Evolutionary conservation across 2,329 filamentous ascomycete species (phyloP), one percentile per base, ranked within the genome.

Genomic region (Fusarium camptoceras): DNA sequence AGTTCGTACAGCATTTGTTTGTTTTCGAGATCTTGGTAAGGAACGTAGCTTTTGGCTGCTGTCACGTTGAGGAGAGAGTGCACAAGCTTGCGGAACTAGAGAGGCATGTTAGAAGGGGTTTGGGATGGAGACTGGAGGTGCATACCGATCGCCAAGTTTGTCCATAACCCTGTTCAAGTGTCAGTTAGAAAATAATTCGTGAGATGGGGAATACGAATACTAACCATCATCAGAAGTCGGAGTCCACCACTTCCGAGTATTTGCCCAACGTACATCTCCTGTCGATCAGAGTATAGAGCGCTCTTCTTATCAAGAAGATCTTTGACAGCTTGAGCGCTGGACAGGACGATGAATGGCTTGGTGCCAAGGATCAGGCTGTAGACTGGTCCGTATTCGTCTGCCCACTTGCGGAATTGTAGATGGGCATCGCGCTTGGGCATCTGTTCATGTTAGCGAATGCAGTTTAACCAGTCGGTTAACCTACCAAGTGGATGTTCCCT

Each of bases 231-330:
- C 0, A 59, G n/a, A 12, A 59, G 51, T 2, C 56, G 11, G 2
- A 59, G 51, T 3, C 51, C 51, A 15, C 56, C 56, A 11, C 56
- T 59, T 0, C 56, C 28, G 6, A 59, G 53, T 3, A 46, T 12
- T 10, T 57, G 56, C 5, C 56, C 56, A 18, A 57, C 56, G 5
- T 59, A 59, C 56, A 59, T 59, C 25, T 59, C 51, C 12, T 59
- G 56, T 1, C 56, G 39, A n/a, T 59, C 56, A 2, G 56, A 59
- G n/a, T 57, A 59, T 11, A 59, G 4, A 2, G 28, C 20, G 7
- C 56, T 59, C 16, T 39, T 59, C 30, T 57, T 57, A 1, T 59
- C 51, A 0, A 59, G 30, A n/a, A 59, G 51, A 4, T 59, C 56
- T 6, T 57, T 59, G 39, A 59, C 56, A 28, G 51, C 51, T 7